A percentile compares a stretch with the other conserved stretches of the same genome.
phyloP scores from a whole-genome alignment of 768 basidiomycete genomes.

The Boletus speciosus region DNA sequence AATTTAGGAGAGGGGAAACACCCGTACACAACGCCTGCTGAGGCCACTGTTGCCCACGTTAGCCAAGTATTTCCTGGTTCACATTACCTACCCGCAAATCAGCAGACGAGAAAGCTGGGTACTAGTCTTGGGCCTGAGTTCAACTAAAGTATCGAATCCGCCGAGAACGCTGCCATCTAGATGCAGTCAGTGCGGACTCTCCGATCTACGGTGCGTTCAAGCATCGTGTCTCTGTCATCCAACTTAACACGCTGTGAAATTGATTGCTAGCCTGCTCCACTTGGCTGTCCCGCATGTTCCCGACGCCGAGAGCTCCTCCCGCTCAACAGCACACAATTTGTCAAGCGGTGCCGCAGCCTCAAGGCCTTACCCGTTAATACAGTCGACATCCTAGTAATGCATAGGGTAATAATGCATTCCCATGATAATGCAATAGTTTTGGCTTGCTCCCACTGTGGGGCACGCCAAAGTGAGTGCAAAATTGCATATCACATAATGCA shows the following conservation, averaged over 20 bases:
- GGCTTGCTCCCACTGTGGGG: no score
- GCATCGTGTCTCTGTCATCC: background rate
- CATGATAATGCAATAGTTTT: no score
- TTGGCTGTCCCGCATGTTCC: background rate
- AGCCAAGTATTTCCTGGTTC: background rate
- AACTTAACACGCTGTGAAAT: background rate
- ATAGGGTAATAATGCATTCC: no score
- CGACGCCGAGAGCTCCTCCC: background rate
- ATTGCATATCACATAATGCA: no score
- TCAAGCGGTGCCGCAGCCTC: no score
- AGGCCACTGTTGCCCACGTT: background rate
- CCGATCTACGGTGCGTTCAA: background rate
- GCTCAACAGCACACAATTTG: no score
- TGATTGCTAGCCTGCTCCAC: background rate
- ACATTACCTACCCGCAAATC: background rate
- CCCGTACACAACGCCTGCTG: background rate
- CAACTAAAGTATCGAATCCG: background rate
- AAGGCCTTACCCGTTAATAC: no score
- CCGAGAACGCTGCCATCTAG: background rate
- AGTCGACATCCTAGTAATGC: no score
- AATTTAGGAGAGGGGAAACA: conserved; percentile 1
- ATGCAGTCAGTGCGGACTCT: background rate
- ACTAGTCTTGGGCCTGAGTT: background rate
- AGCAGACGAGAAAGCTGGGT: background rate
- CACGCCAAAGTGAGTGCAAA: no score